A percentile compares a stretch with the other conserved stretches of the same genome.
phyloP scores from a whole-genome alignment of 1,284 basidiomycete species.

The Exsudoporus floridanus region DNA sequence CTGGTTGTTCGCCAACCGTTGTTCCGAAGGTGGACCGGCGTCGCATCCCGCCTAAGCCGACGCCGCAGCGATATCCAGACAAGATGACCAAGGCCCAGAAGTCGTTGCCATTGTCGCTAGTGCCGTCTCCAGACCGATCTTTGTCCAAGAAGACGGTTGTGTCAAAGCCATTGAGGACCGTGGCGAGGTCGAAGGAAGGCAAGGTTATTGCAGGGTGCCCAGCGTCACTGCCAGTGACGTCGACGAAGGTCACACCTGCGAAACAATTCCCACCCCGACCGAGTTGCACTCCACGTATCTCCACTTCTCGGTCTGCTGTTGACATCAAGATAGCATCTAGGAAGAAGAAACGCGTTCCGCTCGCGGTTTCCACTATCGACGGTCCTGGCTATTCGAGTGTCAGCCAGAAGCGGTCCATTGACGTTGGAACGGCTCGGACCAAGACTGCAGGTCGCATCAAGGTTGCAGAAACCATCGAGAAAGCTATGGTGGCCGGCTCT shows the following conservation, averaged over 20 bases:
- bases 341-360: neutral
- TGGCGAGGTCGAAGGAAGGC: neutral
- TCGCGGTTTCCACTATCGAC: neutral
- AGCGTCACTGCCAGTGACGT: no score
- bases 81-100: neutral
- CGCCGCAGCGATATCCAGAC: neutral
- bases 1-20: neutral
- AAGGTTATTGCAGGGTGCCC: neutral
- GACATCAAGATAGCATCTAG: neutral
- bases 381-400: neutral
- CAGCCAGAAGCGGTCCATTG: neutral
- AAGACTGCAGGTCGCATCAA: neutral
- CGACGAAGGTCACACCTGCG: neutral
- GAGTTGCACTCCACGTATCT: conserved; percentile 2
- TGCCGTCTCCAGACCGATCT: no score
- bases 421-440: no score
- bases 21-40: neutral
- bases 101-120: neutral
- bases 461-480: neutral
- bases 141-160: neutral
- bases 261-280: neutral
- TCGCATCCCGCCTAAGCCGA: neutral
- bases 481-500: neutral
- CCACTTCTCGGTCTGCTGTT: neutral
- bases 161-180: neutral